Percentiles rank a stretch among this genome's conserved stretches.
These are phyloP conservation scores for Pistacia integerrima DNA, from an alignment of 345 rosid species.

Conservation along the genomic window DNA sequence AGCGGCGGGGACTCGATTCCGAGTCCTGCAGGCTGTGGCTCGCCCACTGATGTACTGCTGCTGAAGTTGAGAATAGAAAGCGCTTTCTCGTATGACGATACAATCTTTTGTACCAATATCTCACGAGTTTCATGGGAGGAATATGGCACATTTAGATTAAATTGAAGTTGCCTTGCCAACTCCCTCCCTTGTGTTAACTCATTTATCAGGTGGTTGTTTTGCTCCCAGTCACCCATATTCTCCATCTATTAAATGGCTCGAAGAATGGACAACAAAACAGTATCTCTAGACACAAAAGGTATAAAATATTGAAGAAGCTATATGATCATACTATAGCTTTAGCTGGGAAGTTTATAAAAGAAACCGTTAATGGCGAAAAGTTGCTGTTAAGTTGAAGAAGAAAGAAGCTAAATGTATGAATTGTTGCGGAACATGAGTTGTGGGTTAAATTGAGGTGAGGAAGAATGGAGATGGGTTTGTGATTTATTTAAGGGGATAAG, in stretches of 20 bases:
- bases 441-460: background rate
- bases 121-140: conserved; percentile 46
- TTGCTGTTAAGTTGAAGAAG: too few species aligned
- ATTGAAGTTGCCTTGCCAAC: conserved; percentile 53
- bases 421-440: background rate
- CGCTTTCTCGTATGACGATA: conserved; percentile 59
- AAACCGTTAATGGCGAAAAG: background rate
- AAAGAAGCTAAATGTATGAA: too few species aligned
- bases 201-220: conserved; percentile 37
- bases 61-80: conserved; percentile 52
- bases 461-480: background rate
- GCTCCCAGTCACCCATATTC: conserved; percentile 55
- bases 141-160: conserved; percentile 42
- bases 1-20: conserved; percentile 39
- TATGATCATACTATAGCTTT: too few species aligned
- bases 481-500: background rate
- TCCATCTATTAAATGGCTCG: conserved; percentile 24
- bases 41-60: conserved; percentile 7
- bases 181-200: conserved; percentile 70
- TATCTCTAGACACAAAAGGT: too few species aligned
- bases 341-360: too few species aligned
- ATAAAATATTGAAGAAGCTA: too few species aligned
- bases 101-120: conserved; percentile 49
- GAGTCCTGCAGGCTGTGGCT: background rate
- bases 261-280: too few species aligned